A percentile compares a stretch with the other conserved stretches of the same genome.
phyloP scores from a whole-genome alignment of 192 early-diverging fungal genomes.

The Umbelopsis ramanniana region DNA sequence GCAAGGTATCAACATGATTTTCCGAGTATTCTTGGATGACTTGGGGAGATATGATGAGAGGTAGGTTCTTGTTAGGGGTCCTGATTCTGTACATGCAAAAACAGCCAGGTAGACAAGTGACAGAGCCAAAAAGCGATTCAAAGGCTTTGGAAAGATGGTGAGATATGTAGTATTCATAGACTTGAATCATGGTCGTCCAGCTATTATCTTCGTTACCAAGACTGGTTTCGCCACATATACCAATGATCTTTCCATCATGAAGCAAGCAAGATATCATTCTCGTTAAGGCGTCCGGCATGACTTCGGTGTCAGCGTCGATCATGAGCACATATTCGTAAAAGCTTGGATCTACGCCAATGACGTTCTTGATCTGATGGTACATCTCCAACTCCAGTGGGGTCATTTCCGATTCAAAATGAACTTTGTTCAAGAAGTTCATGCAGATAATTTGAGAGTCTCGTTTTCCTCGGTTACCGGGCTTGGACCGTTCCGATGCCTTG shows the following conservation, averaged over 20 bases:
- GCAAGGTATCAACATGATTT: conserved; percentile 94
- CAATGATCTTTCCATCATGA: conserved; percentile 81
- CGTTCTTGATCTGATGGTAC: conserved; percentile 84
- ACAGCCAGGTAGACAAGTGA: conserved; percentile 97
- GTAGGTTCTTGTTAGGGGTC: conserved; percentile 84
- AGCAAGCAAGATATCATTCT: conserved; percentile 85
- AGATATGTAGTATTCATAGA: conserved; percentile 98
- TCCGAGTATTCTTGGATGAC: conserved; percentile 94
- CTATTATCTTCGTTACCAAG: conserved; percentile 92
- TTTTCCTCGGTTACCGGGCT: conserved; percentile 87
- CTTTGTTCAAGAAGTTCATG: conserved; percentile 82
- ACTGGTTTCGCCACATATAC: conserved; percentile 94
- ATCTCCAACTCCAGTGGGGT: conserved; percentile 79
- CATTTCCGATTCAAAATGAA: conserved; percentile 82
- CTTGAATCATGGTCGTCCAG: conserved; percentile 98
- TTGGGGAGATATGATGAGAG: conserved; percentile 85
- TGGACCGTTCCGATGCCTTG: conserved; percentile 65
- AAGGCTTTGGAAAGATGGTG: conserved; percentile 98
- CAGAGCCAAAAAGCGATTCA: conserved; percentile 96
- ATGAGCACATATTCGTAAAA: conserved; percentile 82
- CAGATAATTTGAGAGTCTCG: conserved; percentile 86
- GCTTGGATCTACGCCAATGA: conserved; percentile 80
- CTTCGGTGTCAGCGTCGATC: conserved; percentile 84
- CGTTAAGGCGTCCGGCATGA: conserved; percentile 83
- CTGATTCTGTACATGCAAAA: conserved; percentile 99